Base-by-base conservation (phyloP, 208 protist species). In the Porcisia hertigi region DNA sequence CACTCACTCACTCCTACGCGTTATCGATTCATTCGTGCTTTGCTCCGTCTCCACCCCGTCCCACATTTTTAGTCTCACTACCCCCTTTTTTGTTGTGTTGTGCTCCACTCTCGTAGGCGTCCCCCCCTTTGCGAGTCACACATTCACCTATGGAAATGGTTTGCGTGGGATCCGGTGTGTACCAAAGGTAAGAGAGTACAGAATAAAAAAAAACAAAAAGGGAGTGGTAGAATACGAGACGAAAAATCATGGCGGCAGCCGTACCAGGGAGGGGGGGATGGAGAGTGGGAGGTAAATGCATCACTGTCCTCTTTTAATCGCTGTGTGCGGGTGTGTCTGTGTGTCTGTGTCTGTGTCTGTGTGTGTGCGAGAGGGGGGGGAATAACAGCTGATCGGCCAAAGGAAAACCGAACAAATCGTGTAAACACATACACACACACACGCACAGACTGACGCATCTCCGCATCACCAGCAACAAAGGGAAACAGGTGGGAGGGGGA, bases 1-100 rank as follows among this genome's bases (percentile, higher is more conserved):
- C 65, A 55, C 30, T 70, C 69, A 18, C 69, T 72, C 69, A 57
- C 52, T 60, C 69, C 9, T 43, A 43, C 53, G 34, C 69, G 36
- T 45, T 59, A 45, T 60, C 69, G 49, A n/a, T 60, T 59, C 30
- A 47, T 36, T 72, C 69, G 49, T 30, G 49, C 49, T 49, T 25
- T 45, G 34, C 34, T 59, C 43, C 69, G 18, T 43, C n/a, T 20
- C 36, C 36, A 72, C 16, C 20, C 52, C 6, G 52, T 49, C 8
- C 47, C n/a, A 3, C 47, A n/a, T 30, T 49, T 53, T 71, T 43
- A 11, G 12, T 57, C 30, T 57, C 66, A 57, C 16, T 30, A 71
- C 20, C 14, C 34, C 25, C 30, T n/a, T n/a, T 70, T 55, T 47
- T 55, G 3, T 39, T 18, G 45, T 49, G 45, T 69, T 20, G n/a